phyloP scores from a whole-genome alignment of 164 flowering plant genomes.

The Magnolia changhungtana region DNA sequence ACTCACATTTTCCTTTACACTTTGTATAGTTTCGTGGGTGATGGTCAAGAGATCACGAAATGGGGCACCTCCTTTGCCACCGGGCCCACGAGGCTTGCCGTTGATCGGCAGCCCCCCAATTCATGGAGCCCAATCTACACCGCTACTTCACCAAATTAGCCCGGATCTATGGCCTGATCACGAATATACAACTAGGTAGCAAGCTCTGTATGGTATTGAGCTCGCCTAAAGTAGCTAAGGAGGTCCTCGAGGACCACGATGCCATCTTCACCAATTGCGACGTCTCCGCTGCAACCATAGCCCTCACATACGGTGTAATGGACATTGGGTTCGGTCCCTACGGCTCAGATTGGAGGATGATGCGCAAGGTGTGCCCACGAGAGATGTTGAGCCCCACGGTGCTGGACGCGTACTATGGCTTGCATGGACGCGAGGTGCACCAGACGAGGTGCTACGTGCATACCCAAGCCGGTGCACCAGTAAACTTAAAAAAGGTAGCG shows the following conservation, averaged over 20 bases:
- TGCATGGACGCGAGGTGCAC: not conserved
- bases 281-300: not conserved
- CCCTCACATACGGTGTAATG: not conserved
- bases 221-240: not conserved
- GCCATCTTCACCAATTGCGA: not conserved
- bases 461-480: constrained; percentile 21
- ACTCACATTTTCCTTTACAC: too few relatives aligned
- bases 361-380: not conserved
- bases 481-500: constrained; percentile 40
- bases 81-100: not conserved
- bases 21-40: too few relatives aligned
- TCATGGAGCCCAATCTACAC: not conserved
- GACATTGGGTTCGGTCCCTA: not conserved
- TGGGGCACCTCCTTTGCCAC: not conserved
- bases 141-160: not conserved
- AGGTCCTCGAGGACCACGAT: not conserved
- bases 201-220: not conserved
- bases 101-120: not conserved
- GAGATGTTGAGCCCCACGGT: not conserved
- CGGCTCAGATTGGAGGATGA: not conserved
- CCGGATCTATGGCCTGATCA: not conserved
- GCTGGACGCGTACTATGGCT: not conserved
- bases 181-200: not conserved
- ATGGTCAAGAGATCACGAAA: too few relatives aligned
- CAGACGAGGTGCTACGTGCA: not conserved